These are phyloP conservation scores for Dendryphion nanum DNA, from an alignment of 2,329 filamentous ascomycete genomes.

Conservation along the genomic window DNA sequence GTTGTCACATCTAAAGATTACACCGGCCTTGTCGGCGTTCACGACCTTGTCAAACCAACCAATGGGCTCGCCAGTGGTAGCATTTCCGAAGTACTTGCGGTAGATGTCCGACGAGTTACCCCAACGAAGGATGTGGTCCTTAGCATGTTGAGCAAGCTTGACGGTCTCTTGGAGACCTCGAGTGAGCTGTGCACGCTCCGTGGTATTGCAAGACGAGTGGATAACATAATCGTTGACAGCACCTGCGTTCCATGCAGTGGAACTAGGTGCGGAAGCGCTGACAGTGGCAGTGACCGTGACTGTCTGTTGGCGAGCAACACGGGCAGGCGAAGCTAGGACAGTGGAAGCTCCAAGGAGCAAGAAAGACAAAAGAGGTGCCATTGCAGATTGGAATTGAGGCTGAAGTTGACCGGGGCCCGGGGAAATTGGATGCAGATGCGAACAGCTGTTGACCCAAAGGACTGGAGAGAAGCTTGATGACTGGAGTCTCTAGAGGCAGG, in stretches of 20 bases:
- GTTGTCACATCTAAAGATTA: conserved; percentile 68
- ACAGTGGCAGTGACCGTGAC: conserved; percentile 23
- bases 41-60: conserved; percentile 64
- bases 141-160: conserved; percentile 59
- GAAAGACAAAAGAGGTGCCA: conserved; percentile 21
- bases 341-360: conserved; percentile 27
- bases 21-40: conserved; percentile 55
- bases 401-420: not conserved
- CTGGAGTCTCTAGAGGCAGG: conserved; percentile 10
- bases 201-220: conserved; percentile 65
- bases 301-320: conserved; percentile 15
- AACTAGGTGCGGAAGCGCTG: conserved; percentile 12
- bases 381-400: no score
- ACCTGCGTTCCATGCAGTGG: conserved; percentile 36
- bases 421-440: conserved; percentile 6
- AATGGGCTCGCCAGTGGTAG: conserved; percentile 56
- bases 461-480: no score
- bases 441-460: conserved; percentile 20
- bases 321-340: conserved; percentile 24
- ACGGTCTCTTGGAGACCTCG: conserved; percentile 59
- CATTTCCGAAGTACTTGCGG: conserved; percentile 65
- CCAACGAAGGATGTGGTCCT: conserved; percentile 59
- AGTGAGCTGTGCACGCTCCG: conserved; percentile 56
- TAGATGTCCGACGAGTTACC: conserved; percentile 60
- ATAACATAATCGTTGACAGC: conserved; percentile 49